A percentile compares a stretch with the other conserved stretches of the same genome.
Evolutionary conservation across 2,329 filamentous ascomycete species (phyloP).

Genomic region (Elsinoe batatas): DNA sequence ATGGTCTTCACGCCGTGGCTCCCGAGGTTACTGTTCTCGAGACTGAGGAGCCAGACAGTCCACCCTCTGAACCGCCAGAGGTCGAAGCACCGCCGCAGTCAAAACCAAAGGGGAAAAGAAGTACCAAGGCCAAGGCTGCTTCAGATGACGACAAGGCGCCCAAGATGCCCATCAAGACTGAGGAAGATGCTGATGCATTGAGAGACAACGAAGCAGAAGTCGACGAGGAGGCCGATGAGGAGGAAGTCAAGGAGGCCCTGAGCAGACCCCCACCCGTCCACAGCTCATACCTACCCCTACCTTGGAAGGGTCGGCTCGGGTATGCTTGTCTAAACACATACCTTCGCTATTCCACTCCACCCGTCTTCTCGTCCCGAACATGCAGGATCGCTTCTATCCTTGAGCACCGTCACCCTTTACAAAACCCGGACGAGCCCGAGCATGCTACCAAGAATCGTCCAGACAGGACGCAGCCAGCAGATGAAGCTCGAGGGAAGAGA

Average conservation of each 20-base stretch:
- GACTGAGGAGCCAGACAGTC: conserved; percentile 23
- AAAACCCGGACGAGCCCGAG: conserved; percentile 63
- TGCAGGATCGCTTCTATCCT: conserved; percentile 85
- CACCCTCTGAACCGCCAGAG: conserved; percentile 29
- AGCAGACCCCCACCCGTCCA: conserved; percentile 67
- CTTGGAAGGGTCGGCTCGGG: conserved; percentile 81
- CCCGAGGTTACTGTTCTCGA: conserved; percentile 23
- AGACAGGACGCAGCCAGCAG: conserved; percentile 59
- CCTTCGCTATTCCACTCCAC: conserved; percentile 66
- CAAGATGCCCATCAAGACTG: conserved; percentile 19
- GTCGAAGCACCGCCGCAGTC: conserved; percentile 21
- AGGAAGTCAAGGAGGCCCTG: conserved; percentile 49
- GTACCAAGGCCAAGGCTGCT: conserved; percentile 16
- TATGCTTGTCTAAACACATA: conserved; percentile 95
- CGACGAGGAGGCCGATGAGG: conserved; percentile 43
- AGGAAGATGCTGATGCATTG: conserved; percentile 17
- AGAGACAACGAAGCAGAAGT: conserved; percentile 46
- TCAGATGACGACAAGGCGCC: conserved; percentile 16
- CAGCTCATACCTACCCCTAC: conserved; percentile 71
- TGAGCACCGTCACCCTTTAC: conserved; percentile 74
- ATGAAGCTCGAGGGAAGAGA: conserved; percentile 54
- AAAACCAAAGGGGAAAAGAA: conserved; percentile 16
- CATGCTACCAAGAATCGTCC: conserved; percentile 80
- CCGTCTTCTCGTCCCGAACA: conserved; percentile 83
- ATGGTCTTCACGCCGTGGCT: conserved; percentile 24